phyloP scores from a whole-genome alignment of 495 filamentous ascomycete genomes.

The Hypoxylon lenormandii region DNA sequence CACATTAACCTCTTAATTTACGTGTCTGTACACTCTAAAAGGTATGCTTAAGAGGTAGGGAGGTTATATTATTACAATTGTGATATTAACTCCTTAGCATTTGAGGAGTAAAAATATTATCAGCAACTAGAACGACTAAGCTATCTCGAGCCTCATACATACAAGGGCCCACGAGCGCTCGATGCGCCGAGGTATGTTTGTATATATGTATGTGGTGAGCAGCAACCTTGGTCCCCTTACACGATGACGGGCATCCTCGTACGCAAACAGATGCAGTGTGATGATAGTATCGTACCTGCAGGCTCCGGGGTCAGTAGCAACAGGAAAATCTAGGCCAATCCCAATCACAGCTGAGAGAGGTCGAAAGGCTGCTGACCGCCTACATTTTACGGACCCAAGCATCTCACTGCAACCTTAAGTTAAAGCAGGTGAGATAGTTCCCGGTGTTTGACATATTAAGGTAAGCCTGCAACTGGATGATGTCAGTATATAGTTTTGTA shows the following conservation, averaged over 20 bases:
- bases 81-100: background rate
- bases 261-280: constrained; percentile 1
- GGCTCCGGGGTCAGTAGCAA: constrained; percentile 20
- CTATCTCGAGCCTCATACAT: background rate
- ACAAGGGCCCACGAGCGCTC: background rate
- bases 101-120: background rate
- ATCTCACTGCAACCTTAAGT: constrained; percentile 18
- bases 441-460: background rate
- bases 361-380: constrained; percentile 6
- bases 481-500: background rate
- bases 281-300: constrained; percentile 37
- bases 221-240: background rate
- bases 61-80: background rate
- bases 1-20: background rate
- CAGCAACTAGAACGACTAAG: background rate
- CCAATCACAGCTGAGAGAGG: constrained; percentile 7
- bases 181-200: background rate
- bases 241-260: constrained; percentile 7
- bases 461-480: background rate
- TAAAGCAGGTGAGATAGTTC: background rate
- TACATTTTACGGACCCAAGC: background rate
- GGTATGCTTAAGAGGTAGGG: no score
- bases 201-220: background rate
- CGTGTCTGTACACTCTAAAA: background rate
- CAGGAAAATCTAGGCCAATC: constrained; percentile 34